A percentile compares a stretch with the other conserved stretches of the same genome.
Conservation (phyloP, 2,329 filamentous ascomycete genomes). For the Lachnellula cervina region DNA sequence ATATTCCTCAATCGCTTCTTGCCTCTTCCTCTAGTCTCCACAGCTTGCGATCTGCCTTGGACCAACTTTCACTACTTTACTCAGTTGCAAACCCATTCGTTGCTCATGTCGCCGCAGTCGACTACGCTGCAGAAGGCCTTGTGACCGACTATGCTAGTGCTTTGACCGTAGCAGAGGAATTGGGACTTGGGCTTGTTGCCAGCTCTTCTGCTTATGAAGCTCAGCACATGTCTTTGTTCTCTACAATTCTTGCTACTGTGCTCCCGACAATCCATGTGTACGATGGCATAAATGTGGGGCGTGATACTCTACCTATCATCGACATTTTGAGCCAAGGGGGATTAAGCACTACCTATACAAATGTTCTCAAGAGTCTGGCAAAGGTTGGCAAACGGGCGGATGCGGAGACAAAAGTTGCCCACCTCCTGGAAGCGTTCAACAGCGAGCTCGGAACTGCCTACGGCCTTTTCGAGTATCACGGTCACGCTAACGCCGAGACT, state of each 20-base stretch:
- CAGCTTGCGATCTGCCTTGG: constrained; percentile 75
- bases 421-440: constrained; percentile 72
- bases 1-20: constrained; percentile 86
- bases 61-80: constrained; percentile 89
- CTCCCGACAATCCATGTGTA: constrained; percentile 84
- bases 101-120: constrained; percentile 84
- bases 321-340: constrained; percentile 72
- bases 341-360: constrained; percentile 64
- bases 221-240: constrained; percentile 92
- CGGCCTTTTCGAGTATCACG: constrained; percentile 87
- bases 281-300: constrained; percentile 76
- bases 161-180: constrained; percentile 77
- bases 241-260: constrained; percentile 72
- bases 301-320: constrained; percentile 76
- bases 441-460: constrained; percentile 91
- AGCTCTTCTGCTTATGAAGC: constrained; percentile 85
- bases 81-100: constrained; percentile 89
- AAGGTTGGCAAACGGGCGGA: constrained; percentile 66
- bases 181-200: constrained; percentile 80
- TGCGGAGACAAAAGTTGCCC: constrained; percentile 65
- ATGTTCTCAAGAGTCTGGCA: constrained; percentile 56
- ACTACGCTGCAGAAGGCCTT: constrained; percentile 68
- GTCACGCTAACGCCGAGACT: constrained; percentile 71
- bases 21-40: constrained; percentile 79
- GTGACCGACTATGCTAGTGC: constrained; percentile 83